Evolutionary conservation across 2,329 filamentous ascomycete genomes (phyloP), one percentile per base, ranked within the genome.

Genomic region (Fusarium floridanum): DNA sequence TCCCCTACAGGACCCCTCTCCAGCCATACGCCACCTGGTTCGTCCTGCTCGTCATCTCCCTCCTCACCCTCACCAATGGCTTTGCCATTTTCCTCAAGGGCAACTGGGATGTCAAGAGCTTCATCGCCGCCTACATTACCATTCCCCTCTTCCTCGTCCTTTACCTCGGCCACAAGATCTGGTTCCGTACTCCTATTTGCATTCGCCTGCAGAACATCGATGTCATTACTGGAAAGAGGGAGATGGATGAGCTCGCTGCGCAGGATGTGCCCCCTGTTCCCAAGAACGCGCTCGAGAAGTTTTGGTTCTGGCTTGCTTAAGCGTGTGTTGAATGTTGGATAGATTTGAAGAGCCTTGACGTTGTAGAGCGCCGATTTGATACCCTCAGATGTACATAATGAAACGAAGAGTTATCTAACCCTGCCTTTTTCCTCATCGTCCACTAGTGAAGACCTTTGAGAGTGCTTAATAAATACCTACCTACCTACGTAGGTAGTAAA

Each of bases 221-320:
- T 27, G 71, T 68, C 20, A 74, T 86, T 61, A 89, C 88, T 0
- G 90, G 90, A 37, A 89, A 89, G 81, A 87, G 86, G 80, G 89
- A 91, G 83, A 91, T 91, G 87, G 89, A 91, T 66, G 88, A 88
- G 68, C 81, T 90, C 67, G 87, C 85, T 53, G 85, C 85, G 3
- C 81, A 84, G 76, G 88, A 90, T 29, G 81, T 81, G 64, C 81
- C 82, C 43, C 86, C 85, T 0, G 82, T 87, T 22, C 80, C 89
- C 17, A 87, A 83, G 78, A 91, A 91, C 73, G 84, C 81, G 81
- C 11, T 86, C 11, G 82, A 90, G 77, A 88, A 83, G 80, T 72
- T 84, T 1, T 91, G 89, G 89, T 90, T 84, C 79, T 91, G 89
- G 88, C 64, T 90, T 68, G 88, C 87, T 9, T 89, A 80, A 70